Evolutionary conservation across 2,329 filamentous ascomycete species (phyloP), one percentile per base, ranked within the genome.

Genomic region (Atkinsonella hypoxylon): DNA sequence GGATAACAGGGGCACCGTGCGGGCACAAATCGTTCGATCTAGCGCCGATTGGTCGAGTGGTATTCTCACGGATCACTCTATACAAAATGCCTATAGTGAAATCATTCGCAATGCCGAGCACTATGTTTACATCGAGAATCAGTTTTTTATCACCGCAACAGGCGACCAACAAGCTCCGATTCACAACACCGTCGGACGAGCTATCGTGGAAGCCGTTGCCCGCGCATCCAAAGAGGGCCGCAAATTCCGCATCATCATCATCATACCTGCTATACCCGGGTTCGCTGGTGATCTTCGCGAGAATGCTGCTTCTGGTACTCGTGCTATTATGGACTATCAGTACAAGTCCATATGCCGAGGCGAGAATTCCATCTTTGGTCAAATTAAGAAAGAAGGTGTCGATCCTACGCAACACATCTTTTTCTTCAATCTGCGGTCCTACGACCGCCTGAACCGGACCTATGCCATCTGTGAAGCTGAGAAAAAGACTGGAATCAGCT

Each of bases 281-380:
- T 98, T 98, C 59, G 90, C 91, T 0, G 91, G 91, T 44, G 91
- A 97, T 62, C 74, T 98, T 31, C 76, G 90, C 51, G 82, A 89
- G 12, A 82, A 87, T 58, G 89, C 86, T 18, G 91, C 91, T 0
- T 80, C 81, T 1, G 91, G 91, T 10, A 97, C 91, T 0, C 72
- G 89, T 46, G 91, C 90, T 11, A 98, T 97, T 61, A 97, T 98
- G 89, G 90, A 97, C 64, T 97, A 95, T 62, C 93, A 97, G 64
- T 98, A 93, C 74, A 95, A 94, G 68, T 95, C 89, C 0, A 95
- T 98, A 57, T 88, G 85, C 61, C 84, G 93, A 43, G 93, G 93
- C 6, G 85, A 94, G 56, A 76, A 97, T 63, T 95, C 89, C 4
- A 97, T 98, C 48, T 93, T 86, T 59, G 89, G 80, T 39, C 83